phyloP scores from a whole-genome alignment of 73 alveolate species.

The Paramecium octaurelia region DNA sequence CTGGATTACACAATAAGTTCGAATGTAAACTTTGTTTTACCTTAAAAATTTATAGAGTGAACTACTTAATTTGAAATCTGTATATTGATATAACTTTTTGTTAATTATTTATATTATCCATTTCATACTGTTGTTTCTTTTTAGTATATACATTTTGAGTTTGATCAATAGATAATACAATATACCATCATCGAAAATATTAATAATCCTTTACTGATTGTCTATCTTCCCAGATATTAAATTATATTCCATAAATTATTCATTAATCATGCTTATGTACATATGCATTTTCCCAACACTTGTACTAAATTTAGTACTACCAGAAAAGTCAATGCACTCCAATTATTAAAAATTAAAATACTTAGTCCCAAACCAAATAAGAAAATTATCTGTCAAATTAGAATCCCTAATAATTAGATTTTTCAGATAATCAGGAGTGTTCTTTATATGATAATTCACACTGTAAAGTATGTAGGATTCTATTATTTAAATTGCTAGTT shows the following conservation, averaged over 20 bases:
- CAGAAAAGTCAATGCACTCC: neutral
- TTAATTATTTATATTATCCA: neutral
- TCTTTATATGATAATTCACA: neutral
- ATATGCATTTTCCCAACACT: slow-evolving; percentile 31
- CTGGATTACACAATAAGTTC: neutral
- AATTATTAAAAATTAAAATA: neutral
- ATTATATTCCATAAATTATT: neutral
- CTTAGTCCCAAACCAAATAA: slow-evolving; percentile 29
- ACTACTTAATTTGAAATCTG: slow-evolving; percentile 8
- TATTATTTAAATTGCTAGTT: neutral
- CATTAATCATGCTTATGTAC: slow-evolving; percentile 17
- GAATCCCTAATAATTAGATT: neutral
- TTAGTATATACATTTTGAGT: neutral
- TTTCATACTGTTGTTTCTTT: neutral
- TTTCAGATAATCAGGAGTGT: neutral
- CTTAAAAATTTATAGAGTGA: neutral
- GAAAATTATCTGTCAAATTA: slow-evolving; percentile 6
- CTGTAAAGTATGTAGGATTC: neutral
- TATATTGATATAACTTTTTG: neutral
- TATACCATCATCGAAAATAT: slow-evolving; percentile 32
- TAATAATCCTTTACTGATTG: neutral
- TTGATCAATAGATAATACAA: neutral
- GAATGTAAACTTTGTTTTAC: neutral
- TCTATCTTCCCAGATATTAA: neutral
- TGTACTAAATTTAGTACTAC: neutral